A percentile compares a stretch with the other conserved stretches of the same genome.
Evolutionary conservation across 495 filamentous ascomycete species (phyloP).

Genomic region (Durotheca rogersii): DNA sequence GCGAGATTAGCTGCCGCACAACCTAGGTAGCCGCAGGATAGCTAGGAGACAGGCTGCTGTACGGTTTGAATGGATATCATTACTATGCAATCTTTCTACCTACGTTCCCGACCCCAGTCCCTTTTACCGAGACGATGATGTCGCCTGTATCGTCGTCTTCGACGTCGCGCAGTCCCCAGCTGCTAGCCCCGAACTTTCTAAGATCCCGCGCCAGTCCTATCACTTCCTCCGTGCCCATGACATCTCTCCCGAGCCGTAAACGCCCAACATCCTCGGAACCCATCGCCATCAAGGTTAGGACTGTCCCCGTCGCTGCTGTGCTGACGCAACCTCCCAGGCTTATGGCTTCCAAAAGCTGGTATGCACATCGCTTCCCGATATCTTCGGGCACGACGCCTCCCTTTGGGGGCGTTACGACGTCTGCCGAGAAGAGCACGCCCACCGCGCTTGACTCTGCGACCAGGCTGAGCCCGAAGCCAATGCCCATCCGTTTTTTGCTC

Average conservation of each 20-base stretch:
- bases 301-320: conserved; percentile 62
- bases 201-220: conserved; percentile 81
- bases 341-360: conserved; percentile 82
- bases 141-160: conserved; percentile 66
- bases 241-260: conserved; percentile 65
- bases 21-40: conserved; percentile 29
- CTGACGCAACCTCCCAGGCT: conserved; percentile 80
- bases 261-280: conserved; percentile 66
- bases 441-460: conserved; percentile 85
- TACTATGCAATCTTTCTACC: conserved; percentile 85
- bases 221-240: conserved; percentile 74
- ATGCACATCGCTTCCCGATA: conserved; percentile 81
- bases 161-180: conserved; percentile 76
- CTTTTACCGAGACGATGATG: conserved; percentile 87
- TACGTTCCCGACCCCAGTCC: conserved; percentile 91
- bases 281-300: conserved; percentile 95
- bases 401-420: conserved; percentile 74
- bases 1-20: conserved; percentile 36
- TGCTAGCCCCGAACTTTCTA: conserved; percentile 77
- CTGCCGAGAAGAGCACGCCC: conserved; percentile 81
- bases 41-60: conserved; percentile 22
- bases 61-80: conserved; percentile 34
- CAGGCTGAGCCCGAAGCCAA: conserved; percentile 87
- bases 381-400: conserved; percentile 88
- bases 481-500: conserved; percentile 51